Evolutionary conservation across 2,329 filamentous ascomycete genomes (phyloP).

Genomic region (Calonectria hawksworthii): DNA sequence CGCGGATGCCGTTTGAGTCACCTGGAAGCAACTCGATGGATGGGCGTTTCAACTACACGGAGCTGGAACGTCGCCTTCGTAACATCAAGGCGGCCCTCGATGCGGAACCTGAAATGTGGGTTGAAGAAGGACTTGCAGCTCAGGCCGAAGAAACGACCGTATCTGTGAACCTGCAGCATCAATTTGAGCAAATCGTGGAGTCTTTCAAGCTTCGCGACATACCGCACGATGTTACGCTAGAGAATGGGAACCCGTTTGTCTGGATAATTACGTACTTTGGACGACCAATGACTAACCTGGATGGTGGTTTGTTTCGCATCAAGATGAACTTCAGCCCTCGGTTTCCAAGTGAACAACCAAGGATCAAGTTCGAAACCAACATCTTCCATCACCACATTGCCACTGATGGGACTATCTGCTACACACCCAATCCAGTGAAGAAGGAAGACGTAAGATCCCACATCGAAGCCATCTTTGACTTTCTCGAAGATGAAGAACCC

Average conservation of each 20-base stretch:
- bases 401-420: constrained; percentile 84
- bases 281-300: constrained; percentile 90
- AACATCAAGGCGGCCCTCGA: constrained; percentile 79
- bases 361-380: constrained; percentile 83
- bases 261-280: constrained; percentile 94
- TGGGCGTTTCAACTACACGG: constrained; percentile 85
- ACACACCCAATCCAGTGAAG: constrained; percentile 73
- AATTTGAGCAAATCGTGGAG: constrained; percentile 86
- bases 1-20: constrained; percentile 88
- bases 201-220: constrained; percentile 79
- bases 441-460: constrained; percentile 85
- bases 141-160: constrained; percentile 79
- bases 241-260: constrained; percentile 87
- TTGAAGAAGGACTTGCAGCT: constrained; percentile 73
- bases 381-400: constrained; percentile 93
- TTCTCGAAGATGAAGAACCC: constrained; percentile 89
- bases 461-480: constrained; percentile 84
- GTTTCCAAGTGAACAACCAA: constrained; percentile 91
- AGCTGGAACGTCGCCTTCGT: constrained; percentile 77
- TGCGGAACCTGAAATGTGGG: constrained; percentile 80
- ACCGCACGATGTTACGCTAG: constrained; percentile 82
- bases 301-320: constrained; percentile 90
- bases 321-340: constrained; percentile 83
- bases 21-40: constrained; percentile 83
- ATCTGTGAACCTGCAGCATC: constrained; percentile 84